These are phyloP conservation scores for Corynespora cassiicola DNA, from an alignment of 2,329 filamentous ascomycete species.

Conservation along the genomic window DNA sequence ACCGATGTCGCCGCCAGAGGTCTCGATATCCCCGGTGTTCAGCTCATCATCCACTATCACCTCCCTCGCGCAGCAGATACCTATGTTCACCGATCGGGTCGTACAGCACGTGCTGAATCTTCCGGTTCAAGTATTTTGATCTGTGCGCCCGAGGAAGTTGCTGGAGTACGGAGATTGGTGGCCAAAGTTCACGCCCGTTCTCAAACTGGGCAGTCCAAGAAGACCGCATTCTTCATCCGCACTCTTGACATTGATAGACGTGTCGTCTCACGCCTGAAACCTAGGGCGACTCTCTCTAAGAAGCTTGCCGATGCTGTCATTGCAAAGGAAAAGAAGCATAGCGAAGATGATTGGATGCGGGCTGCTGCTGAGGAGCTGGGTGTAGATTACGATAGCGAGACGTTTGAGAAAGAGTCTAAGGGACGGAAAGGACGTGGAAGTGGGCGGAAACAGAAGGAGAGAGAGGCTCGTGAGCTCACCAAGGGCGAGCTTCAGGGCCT, in stretches of 20 bases:
- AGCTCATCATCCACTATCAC: constrained; percentile 94
- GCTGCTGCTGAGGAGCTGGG: constrained; percentile 90
- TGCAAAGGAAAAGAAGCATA: constrained; percentile 85
- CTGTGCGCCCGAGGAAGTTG: constrained; percentile 89
- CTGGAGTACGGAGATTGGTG: constrained; percentile 80
- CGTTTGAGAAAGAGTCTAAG: constrained; percentile 68
- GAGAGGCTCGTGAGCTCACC: constrained; percentile 68
- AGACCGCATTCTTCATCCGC: constrained; percentile 71
- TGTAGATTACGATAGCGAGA: constrained; percentile 90
- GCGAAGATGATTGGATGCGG: constrained; percentile 84
- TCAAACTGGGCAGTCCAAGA: constrained; percentile 56
- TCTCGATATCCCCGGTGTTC: constrained; percentile 88
- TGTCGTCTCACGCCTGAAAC: constrained; percentile 76
- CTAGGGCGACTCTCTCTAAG: constrained; percentile 82
- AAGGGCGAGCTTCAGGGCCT: constrained; percentile 77
- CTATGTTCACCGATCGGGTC: constrained; percentile 94
- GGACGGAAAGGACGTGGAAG: constrained; percentile 70
- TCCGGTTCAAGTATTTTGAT: constrained; percentile 85
- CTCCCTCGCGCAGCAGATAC: constrained; percentile 88
- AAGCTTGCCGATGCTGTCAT: constrained; percentile 81
- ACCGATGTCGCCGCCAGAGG: constrained; percentile 94
- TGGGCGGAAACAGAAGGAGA: constrained; percentile 76
- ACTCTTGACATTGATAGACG: constrained; percentile 84
- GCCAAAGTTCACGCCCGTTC: constrained; percentile 80
- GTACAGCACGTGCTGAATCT: constrained; percentile 83